Conservation (phyloP, 495 filamentous ascomycete species). For the Talaromyces trachyspermus region DNA sequence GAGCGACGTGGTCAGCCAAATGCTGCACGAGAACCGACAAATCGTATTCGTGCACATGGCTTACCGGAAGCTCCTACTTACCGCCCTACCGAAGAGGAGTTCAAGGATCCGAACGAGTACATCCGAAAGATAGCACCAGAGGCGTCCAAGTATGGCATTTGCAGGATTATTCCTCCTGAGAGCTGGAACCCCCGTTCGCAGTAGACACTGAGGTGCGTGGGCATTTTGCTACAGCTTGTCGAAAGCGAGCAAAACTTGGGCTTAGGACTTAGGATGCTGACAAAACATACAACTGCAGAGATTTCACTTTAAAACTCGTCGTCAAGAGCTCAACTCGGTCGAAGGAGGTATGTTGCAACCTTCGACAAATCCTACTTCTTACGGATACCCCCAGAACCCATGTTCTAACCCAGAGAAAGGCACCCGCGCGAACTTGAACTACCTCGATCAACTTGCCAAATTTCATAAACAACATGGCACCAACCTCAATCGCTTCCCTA, state of each 20-base stretch:
- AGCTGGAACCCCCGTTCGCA: slow-evolving; percentile 92
- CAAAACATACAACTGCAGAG: slow-evolving; percentile 42
- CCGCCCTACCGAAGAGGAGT: slow-evolving; percentile 86
- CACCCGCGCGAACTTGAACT: slow-evolving; percentile 90
- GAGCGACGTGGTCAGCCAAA: slow-evolving; percentile 79
- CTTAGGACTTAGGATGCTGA: not conserved
- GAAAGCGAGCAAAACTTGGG: slow-evolving; percentile 9
- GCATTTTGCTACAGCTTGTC: slow-evolving; percentile 2
- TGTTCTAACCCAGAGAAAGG: slow-evolving; percentile 48
- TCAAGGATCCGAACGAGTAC: slow-evolving; percentile 86
- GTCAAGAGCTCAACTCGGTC: slow-evolving; percentile 95
- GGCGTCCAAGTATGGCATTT: slow-evolving; percentile 78
- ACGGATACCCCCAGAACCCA: slow-evolving; percentile 25
- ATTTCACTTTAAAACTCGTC: slow-evolving; percentile 94
- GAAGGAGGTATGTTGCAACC: slow-evolving; percentile 78
- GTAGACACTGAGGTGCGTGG: slow-evolving; percentile 85
- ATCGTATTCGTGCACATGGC: slow-evolving; percentile 70
- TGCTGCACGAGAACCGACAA: slow-evolving; percentile 64
- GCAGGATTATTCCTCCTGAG: slow-evolving; percentile 90
- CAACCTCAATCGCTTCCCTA: slow-evolving; percentile 87
- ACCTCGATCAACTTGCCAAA: slow-evolving; percentile 89
- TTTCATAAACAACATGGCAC: slow-evolving; percentile 96
- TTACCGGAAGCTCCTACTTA: slow-evolving; percentile 89
- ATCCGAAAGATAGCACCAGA: slow-evolving; percentile 84
- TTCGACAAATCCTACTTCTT: slow-evolving; percentile 25